Base-by-base conservation (phyloP, 1,284 basidiomycete species). In the Apiotrichum veenhuisii region DNA sequence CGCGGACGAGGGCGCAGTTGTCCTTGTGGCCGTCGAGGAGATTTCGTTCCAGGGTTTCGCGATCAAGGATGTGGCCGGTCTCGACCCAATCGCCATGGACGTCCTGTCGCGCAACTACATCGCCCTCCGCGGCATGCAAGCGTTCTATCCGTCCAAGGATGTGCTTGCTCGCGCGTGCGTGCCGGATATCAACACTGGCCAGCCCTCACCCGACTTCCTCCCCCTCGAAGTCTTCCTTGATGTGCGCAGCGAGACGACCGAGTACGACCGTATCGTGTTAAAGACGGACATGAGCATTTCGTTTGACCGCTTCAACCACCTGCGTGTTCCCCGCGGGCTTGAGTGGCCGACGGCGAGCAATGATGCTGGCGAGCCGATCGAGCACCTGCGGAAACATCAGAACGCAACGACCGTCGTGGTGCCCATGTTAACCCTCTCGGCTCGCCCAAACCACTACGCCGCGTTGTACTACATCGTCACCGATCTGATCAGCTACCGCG, bases 281-380 rank as follows among this genome's bases (percentile, higher is more conserved):
- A 89, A 91, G 72, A 92, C 93, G 0, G 86, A 91, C 63, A 90
- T 90, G 5, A 85, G 82, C 2, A 83, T 96, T 64, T 86, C 87
- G 53, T 91, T 94, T 71, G 95, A 98, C 81, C 92, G 91, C 73
- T 97, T 97, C 80, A 98, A 98, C 74, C 85, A 88, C 46, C 82
- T 95, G 14, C 86, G 92, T 27, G 79, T 96, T 50, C 85, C 88
- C 42, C 90, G 87, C 67, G 86, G 40, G 81, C 83, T 52, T 76
- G 81, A 59, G 59, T 77, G 59, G 74, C 73, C 62, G 47, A 55
- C 75, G 14, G 70, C 74, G 36, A 66, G 75, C 37, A 71, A 79
- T 47, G 63, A 68, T n/a, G 64, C 65, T 51, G 75, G 71, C 50
- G 75, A 78, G 41, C 74, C 74, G 22, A 80, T 82, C 53, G 82